Evolutionary conservation across 306 rosid genomes (phyloP).

Genomic region (Dryas drummondii): DNA sequence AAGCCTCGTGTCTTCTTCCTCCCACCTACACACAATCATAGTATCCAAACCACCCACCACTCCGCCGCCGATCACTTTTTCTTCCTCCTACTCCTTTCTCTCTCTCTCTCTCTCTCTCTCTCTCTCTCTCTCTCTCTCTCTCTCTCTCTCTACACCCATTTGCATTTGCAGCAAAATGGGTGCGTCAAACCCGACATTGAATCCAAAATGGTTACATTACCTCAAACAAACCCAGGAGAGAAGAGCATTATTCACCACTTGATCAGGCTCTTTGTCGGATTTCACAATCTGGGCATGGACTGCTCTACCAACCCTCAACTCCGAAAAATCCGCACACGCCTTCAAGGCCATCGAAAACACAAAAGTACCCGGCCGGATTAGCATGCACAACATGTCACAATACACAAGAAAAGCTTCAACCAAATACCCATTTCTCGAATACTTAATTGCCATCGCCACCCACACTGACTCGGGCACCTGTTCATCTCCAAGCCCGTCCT

Average conservation of each 20-base stretch:
- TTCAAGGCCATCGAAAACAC: conserved; percentile 52
- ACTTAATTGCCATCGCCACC: conserved; percentile 66
- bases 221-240: neutral
- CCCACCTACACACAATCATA: too few species aligned
- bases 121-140: too few species aligned
- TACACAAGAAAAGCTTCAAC: conserved; percentile 46
- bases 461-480: conserved; percentile 37
- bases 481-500: conserved; percentile 13
- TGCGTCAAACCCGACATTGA: too few species aligned
- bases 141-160: too few species aligned
- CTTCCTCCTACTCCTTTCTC: too few species aligned
- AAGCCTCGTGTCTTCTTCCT: too few species aligned
- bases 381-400: conserved; percentile 41
- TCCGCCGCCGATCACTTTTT: too few species aligned
- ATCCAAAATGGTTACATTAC: too few species aligned
- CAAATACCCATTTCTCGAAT: conserved; percentile 42
- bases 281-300: conserved; percentile 54
- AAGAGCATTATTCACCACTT: conserved; percentile 61
- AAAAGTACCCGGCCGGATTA: conserved; percentile 42
- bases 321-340: conserved; percentile 35
- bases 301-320: conserved; percentile 43
- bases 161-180: too few species aligned
- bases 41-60: too few species aligned
- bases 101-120: too few species aligned
- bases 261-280: conserved; percentile 46